A percentile compares a stretch with the other conserved stretches of the same genome.
Evolutionary conservation across 2,329 filamentous ascomycete species (phyloP).

Genomic region (Knufia fluminis): DNA sequence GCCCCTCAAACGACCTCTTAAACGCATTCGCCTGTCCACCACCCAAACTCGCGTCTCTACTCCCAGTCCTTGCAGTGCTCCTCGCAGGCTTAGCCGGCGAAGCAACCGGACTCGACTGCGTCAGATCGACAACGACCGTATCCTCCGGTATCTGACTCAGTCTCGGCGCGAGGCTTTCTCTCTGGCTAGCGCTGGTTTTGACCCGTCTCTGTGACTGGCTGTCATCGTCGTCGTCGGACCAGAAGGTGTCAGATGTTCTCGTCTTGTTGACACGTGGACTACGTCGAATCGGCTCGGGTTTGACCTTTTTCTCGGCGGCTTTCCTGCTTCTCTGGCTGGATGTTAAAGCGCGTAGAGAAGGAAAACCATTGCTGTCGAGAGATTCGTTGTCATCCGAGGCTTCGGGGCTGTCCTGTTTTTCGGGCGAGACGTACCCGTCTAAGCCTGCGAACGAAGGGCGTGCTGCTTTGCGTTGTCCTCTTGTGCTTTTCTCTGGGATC

Average conservation of each 20-base stretch:
- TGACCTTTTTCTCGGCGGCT: background rate
- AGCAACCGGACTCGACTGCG: conserved; percentile 28
- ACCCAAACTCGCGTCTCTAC: background rate
- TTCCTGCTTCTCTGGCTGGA: conserved; percentile 12
- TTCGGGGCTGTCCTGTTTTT: background rate
- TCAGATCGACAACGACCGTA: conserved; percentile 30
- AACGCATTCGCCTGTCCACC: background rate
- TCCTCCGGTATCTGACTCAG: conserved; percentile 19
- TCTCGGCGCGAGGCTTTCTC: background rate
- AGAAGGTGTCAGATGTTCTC: background rate
- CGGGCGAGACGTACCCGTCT: background rate
- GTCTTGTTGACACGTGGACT: background rate
- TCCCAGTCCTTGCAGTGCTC: background rate
- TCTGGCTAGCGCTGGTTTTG: conserved; percentile 17
- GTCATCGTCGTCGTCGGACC: background rate
- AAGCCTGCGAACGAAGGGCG: background rate
- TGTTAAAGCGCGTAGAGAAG: conserved; percentile 15
- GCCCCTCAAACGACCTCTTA: conserved; percentile 12
- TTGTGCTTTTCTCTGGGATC: background rate
- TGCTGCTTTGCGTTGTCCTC: background rate
- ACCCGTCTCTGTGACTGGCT: conserved; percentile 1
- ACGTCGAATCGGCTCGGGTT: background rate
- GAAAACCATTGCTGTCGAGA: conserved; percentile 17
- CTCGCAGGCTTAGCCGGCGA: conserved; percentile 10
- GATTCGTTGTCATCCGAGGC: conserved; percentile 16